Evolutionary conservation across 2,329 filamentous ascomycete genomes (phyloP).

Genomic region (Leptographium radiaticola): DNA sequence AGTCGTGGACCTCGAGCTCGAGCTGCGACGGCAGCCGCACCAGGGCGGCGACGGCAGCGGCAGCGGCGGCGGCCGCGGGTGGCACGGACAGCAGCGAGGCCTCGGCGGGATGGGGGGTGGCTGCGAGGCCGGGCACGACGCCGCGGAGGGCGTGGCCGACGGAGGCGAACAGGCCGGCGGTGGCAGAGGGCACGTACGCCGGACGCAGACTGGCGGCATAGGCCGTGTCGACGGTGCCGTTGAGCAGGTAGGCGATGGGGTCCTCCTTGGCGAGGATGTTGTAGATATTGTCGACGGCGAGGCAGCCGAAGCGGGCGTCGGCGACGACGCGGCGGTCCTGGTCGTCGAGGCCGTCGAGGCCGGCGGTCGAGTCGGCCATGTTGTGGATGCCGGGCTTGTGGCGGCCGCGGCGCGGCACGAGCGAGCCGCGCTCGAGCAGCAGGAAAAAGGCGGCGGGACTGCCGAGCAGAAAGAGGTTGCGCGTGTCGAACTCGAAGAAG

Average conservation of each 20-base stretch:
- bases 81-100: slow-evolving; percentile 10
- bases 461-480: slow-evolving; percentile 76
- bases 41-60: slow-evolving; percentile 12
- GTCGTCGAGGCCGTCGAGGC: slow-evolving; percentile 38
- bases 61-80: slow-evolving; percentile 19
- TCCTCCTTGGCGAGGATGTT: slow-evolving; percentile 66
- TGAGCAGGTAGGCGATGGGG: slow-evolving; percentile 82
- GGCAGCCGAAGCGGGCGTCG: slow-evolving; percentile 75
- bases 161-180: slow-evolving; percentile 50
- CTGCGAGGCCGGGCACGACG: slow-evolving; percentile 41
- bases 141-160: slow-evolving; percentile 49
- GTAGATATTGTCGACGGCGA: slow-evolving; percentile 92
- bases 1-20: slow-evolving; percentile 94
- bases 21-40: slow-evolving; percentile 48
- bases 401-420: slow-evolving; percentile 65
- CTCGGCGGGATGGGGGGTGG: not conserved
- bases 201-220: slow-evolving; percentile 67
- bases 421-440: slow-evolving; percentile 57
- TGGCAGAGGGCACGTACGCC: slow-evolving; percentile 65
- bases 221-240: slow-evolving; percentile 71
- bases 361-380: not conserved
- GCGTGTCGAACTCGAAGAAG: slow-evolving; percentile 79
- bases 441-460: slow-evolving; percentile 91
- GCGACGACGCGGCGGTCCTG: slow-evolving; percentile 46
- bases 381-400: slow-evolving; percentile 62